Evolutionary conservation across 2,329 filamentous ascomycete species (phyloP), one percentile per base, ranked within the genome.

Genomic region (Pestalotiopsis sp.): DNA sequence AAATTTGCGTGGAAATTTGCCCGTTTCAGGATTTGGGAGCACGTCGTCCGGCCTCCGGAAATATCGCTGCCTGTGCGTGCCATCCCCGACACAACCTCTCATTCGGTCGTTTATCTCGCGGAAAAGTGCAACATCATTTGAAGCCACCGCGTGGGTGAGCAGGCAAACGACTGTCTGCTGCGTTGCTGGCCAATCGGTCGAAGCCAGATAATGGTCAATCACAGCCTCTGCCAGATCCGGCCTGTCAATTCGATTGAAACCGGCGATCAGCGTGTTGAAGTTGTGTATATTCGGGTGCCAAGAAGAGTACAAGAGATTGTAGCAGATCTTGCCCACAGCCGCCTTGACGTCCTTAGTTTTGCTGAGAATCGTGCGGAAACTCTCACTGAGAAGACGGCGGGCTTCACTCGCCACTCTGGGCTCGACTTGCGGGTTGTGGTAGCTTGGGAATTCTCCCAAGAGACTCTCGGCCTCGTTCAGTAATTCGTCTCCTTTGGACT

Each of bases 181-280:
- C 0, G 86, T 88, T 2, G 86, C 85, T 45, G 76, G 80, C 58
- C 87, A 74, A 3, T 77, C 77, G 49, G 81, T 85, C 11, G 79
- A 72, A 56, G 82, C 71, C 57, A 87, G 78, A 66, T 88, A 86
- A 0, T 83, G 85, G 64, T 86, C 78, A 23, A 88, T 81, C 39
- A 91, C 82, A n/a, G 82, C 74, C 49, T 88, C 82, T 3, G 87
- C 84, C 20, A 91, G 79, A 49, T 81, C 79, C 67, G 85, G 81
- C 66, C 85, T 80, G 36, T 84, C 81, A 4, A 85, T 76, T 39
- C 83, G 82, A 66, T 86, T 84, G 64, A 95, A 89, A n/a, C 88
- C 87, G n/a, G 87, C 77, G 2, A 95, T 85, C 31, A 96, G 83
- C 13, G 86, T 85, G 75, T 94, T 94, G 81, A 90, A 93, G 3